Evolutionary conservation across 495 filamentous ascomycete genomes (phyloP).

Genomic region (Wilcoxina mikolae): DNA sequence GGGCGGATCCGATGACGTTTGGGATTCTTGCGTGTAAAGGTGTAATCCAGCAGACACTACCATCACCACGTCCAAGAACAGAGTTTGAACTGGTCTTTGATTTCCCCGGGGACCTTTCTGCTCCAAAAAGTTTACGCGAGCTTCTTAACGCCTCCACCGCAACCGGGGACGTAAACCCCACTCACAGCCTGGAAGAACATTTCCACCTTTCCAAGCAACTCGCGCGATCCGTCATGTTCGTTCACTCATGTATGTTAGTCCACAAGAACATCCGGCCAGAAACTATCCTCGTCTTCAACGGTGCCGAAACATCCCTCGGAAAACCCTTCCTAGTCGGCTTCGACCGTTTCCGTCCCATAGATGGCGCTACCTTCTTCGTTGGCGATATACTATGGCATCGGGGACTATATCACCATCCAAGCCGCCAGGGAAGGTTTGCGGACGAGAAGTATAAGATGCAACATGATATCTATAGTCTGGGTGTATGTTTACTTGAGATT

Average conservation of each 20-base stretch:
- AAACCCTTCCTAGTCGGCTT: slow-evolving; percentile 22
- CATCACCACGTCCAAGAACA: background rate
- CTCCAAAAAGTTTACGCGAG: slow-evolving; percentile 16
- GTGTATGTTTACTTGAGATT: slow-evolving; percentile 46
- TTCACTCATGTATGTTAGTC: slow-evolving; percentile 40
- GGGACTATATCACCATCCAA: slow-evolving; percentile 44
- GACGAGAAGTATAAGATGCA: slow-evolving; percentile 39
- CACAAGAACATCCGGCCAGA: slow-evolving; percentile 47
- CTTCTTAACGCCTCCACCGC: slow-evolving; percentile 23
- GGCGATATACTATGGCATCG: slow-evolving; percentile 35
- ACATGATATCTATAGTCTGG: slow-evolving; percentile 52
- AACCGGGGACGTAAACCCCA: too few species aligned
- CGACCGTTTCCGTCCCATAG: slow-evolving; percentile 14
- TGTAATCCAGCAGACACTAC: slow-evolving; percentile 26
- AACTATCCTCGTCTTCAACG: slow-evolving; percentile 35
- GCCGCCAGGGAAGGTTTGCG: slow-evolving; percentile 34
- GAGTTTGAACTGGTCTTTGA: slow-evolving; percentile 19
- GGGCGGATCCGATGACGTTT: slow-evolving; percentile 32
- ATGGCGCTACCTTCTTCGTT: slow-evolving; percentile 17
- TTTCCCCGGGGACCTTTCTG: slow-evolving; percentile 8
- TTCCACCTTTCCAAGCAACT: slow-evolving; percentile 35
- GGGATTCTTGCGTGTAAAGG: slow-evolving; percentile 39
- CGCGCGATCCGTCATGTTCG: slow-evolving; percentile 34
- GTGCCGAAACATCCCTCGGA: slow-evolving; percentile 16
- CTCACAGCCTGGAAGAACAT: slow-evolving; percentile 26